A percentile compares a stretch with the other conserved stretches of the same genome.
Evolutionary conservation across 139 green algal genomes (phyloP).

Genomic region (Spirogloea muscicola): DNA sequence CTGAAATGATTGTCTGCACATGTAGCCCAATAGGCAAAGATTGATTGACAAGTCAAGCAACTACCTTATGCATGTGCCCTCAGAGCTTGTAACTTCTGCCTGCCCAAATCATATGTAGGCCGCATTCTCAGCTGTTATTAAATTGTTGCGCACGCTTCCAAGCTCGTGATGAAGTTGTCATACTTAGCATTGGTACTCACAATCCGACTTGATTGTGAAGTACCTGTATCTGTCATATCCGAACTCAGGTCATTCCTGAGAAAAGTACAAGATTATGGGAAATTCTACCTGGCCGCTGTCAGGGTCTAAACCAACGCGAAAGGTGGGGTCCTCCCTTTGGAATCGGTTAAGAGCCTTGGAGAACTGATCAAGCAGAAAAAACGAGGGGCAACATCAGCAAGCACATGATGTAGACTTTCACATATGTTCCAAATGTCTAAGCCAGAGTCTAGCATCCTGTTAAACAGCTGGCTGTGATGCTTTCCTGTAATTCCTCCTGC

Average conservation of each 20-base stretch:
- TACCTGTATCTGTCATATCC: background rate
- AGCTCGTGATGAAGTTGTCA: background rate
- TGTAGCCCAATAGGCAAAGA: too few species aligned
- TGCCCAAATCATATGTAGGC: too few species aligned
- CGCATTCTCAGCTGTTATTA: too few species aligned
- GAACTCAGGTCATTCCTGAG: background rate
- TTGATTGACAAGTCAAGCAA: background rate
- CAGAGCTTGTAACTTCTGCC: too few species aligned
- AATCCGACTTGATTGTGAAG: background rate
- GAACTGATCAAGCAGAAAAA: constrained; percentile 31
- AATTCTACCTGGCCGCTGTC: constrained; percentile 47
- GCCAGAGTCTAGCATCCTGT: background rate
- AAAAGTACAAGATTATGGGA: background rate
- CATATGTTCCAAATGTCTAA: background rate
- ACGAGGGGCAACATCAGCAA: background rate
- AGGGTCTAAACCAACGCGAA: constrained; percentile 68
- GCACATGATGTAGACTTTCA: background rate
- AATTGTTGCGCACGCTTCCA: background rate
- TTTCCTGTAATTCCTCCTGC: background rate
- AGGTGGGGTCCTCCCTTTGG: constrained; percentile 97
- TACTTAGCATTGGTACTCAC: background rate
- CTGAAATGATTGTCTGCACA: constrained; percentile 21
- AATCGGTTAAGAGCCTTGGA: constrained; percentile 71
- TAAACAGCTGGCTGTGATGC: background rate
- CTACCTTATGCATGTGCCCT: background rate